Percentiles rank a stretch among this genome's conserved stretches.
phyloP scores from a whole-genome alignment of 352 stramenopile species.

The Phytopythium litorale region DNA sequence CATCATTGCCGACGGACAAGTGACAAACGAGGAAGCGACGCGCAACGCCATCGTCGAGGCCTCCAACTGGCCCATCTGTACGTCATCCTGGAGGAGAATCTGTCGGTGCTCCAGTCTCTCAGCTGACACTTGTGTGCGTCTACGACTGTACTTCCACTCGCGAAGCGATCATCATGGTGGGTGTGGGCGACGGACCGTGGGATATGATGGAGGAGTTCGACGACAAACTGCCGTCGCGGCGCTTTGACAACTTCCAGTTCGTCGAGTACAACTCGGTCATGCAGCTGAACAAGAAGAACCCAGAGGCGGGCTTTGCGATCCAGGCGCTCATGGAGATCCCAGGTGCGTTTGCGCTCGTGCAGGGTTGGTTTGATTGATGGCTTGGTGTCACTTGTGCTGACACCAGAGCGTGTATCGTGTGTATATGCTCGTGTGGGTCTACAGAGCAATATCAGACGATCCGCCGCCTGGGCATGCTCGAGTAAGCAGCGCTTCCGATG shows the following conservation, averaged over 20 bases:
- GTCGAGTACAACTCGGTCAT: conserved; percentile 70
- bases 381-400: too few species aligned
- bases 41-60: conserved; percentile 60
- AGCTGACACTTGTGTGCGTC: too few species aligned
- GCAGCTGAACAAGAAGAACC: conserved; percentile 29
- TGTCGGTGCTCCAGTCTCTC: too few species aligned
- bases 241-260: conserved; percentile 87
- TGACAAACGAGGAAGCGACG: too few species aligned
- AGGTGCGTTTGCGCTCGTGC: too few species aligned
- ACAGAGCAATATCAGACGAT: conserved; percentile 63
- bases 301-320: conserved; percentile 38
- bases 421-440: too few species aligned
- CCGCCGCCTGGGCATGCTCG: conserved; percentile 35
- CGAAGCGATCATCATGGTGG: conserved; percentile 42
- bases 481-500: conserved; percentile 6
- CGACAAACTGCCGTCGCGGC: conserved; percentile 49
- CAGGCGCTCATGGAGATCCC: conserved; percentile 26
- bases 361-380: too few species aligned
- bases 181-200: conserved; percentile 49
- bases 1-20: too few species aligned
- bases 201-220: conserved; percentile 79
- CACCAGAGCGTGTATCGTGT: too few species aligned
- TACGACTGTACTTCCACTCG: background rate
- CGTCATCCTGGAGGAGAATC: too few species aligned
- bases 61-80: conserved; percentile 51